Percentiles rank a stretch among this genome's conserved stretches.
phyloP scores from a whole-genome alignment of 352 stramenopile species.

The Globisporangium apiculatum region DNA sequence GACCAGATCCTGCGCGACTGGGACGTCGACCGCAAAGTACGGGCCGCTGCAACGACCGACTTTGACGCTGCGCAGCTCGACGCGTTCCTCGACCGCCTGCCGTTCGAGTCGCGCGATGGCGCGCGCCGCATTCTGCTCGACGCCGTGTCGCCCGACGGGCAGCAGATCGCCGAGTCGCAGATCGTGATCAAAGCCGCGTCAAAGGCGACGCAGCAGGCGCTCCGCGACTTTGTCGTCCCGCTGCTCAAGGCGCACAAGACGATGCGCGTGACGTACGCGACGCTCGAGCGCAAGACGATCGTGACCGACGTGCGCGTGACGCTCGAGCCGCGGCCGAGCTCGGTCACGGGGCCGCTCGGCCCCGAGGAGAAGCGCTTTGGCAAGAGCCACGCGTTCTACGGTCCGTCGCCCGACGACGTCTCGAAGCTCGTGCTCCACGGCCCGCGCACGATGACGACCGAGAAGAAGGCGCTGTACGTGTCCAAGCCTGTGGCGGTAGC shows the following conservation, averaged over 20 bases:
- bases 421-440: constrained; percentile 67
- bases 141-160: constrained; percentile 32
- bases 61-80: constrained; percentile 40
- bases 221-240: constrained; percentile 56
- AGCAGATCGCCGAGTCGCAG: constrained; percentile 51
- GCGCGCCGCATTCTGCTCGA: constrained; percentile 55
- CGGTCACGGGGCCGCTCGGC: constrained; percentile 44
- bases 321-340: constrained; percentile 62
- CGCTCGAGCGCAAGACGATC: constrained; percentile 61
- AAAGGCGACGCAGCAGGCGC: constrained; percentile 42
- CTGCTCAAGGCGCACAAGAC: constrained; percentile 66
- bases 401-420: constrained; percentile 55
- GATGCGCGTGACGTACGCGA: constrained; percentile 60
- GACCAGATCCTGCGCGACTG: constrained; percentile 66
- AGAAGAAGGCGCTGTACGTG: constrained; percentile 64
- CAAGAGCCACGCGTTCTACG: constrained; percentile 61
- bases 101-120: constrained; percentile 60
- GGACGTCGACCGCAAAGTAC: constrained; percentile 56
- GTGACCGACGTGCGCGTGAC: constrained; percentile 75
- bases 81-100: constrained; percentile 51
- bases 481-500: constrained; percentile 39
- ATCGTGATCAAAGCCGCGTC: constrained; percentile 58
- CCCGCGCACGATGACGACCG: constrained; percentile 34
- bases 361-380: constrained; percentile 59
- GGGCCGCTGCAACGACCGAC: constrained; percentile 26